Evolutionary conservation across 805 yeast species (phyloP).

Genomic region (Saturnispora mendoncae): DNA sequence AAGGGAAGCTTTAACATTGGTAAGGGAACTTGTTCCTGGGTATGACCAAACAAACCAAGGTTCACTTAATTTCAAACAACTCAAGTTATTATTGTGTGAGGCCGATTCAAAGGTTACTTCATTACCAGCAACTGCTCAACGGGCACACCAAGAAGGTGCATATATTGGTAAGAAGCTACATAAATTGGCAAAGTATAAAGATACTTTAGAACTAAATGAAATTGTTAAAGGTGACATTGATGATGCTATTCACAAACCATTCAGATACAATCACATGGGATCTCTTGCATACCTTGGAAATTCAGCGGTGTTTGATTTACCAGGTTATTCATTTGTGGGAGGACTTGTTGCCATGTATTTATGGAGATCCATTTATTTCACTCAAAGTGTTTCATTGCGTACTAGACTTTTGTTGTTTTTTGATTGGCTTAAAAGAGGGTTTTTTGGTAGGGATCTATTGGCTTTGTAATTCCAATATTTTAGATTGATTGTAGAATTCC

Average conservation of each 20-base stretch:
- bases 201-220: conserved; percentile 36
- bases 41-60: conserved; percentile 43
- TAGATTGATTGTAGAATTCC: no score
- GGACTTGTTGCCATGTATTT: conserved; percentile 82
- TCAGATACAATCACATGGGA: conserved; percentile 82
- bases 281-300: conserved; percentile 93
- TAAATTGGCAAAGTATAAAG: conserved; percentile 51
- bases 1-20: conserved; percentile 42
- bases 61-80: conserved; percentile 42
- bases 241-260: conserved; percentile 43
- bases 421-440: conserved; percentile 82
- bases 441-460: conserved; percentile 74
- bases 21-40: conserved; percentile 43
- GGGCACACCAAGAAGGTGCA: conserved; percentile 88
- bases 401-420: conserved; percentile 76
- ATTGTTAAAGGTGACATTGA: conserved; percentile 31
- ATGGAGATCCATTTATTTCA: conserved; percentile 91
- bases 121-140: conserved; percentile 95
- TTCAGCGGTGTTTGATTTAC: conserved; percentile 87
- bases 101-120: conserved; percentile 62
- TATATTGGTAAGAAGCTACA: conserved; percentile 67
- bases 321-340: conserved; percentile 67
- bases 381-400: conserved; percentile 84
- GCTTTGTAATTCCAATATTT: conserved; percentile 5
- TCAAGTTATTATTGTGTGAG: conserved; percentile 42